A percentile compares a stretch with the other conserved stretches of the same genome.
Evolutionary conservation across 2,329 filamentous ascomycete species (phyloP).

Genomic region (Pseudocercospora ulei): DNA sequence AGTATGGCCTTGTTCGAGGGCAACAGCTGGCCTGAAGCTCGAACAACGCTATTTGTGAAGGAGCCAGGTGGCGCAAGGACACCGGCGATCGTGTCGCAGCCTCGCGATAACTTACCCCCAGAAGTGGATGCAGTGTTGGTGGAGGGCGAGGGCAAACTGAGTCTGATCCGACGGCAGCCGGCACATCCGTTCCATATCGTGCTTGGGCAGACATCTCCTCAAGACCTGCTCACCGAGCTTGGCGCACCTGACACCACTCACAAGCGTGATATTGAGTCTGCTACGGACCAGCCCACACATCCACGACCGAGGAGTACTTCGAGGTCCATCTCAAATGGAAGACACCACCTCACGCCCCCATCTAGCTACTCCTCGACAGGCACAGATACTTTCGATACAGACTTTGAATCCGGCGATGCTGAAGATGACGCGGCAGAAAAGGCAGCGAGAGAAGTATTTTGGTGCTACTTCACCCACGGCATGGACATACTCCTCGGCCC

Average conservation of each 20-base stretch:
- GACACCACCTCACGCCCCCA: conserved; percentile 28
- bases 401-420: conserved; percentile 43
- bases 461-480: conserved; percentile 93
- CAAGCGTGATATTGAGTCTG: conserved; percentile 27
- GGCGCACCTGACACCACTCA: conserved; percentile 92
- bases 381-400: conserved; percentile 39
- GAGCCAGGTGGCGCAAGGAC: conserved; percentile 64
- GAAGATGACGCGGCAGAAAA: conserved; percentile 53
- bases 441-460: conserved; percentile 56
- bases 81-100: conserved; percentile 57
- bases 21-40: conserved; percentile 77
- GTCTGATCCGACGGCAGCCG: conserved; percentile 64
- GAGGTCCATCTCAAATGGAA: conserved; percentile 23
- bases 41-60: conserved; percentile 66
- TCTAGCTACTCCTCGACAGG: conserved; percentile 36
- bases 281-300: conserved; percentile 19
- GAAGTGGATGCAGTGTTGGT: conserved; percentile 75
- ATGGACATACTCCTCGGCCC: conserved; percentile 89
- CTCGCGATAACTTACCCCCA: conserved; percentile 71
- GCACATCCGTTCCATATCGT: conserved; percentile 59
- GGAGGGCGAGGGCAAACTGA: conserved; percentile 65
- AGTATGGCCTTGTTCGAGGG: conserved; percentile 89
- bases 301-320: conserved; percentile 25
- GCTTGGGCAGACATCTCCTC: conserved; percentile 78
- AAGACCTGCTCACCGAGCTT: conserved; percentile 81